A percentile compares a stretch with the other conserved stretches of the same genome.
phyloP scores from a whole-genome alignment of 1,139 yeast species.

The Yamadazyma songkhlaensis region DNA sequence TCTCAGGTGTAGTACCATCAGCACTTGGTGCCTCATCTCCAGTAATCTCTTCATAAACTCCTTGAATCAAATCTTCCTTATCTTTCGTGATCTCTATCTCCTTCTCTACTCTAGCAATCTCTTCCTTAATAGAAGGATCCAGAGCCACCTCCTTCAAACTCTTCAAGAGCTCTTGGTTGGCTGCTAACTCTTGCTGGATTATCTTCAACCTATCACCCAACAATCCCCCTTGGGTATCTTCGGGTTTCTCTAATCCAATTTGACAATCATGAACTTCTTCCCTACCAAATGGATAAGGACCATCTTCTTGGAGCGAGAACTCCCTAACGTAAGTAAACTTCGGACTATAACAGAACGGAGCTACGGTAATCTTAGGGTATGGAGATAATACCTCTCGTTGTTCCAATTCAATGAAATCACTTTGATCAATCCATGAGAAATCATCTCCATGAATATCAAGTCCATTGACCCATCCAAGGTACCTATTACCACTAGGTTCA shows the following conservation, averaged over 20 bases:
- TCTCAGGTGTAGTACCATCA: background rate
- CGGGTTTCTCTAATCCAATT: constrained; percentile 56
- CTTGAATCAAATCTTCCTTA: constrained; percentile 10
- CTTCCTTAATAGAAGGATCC: constrained; percentile 7
- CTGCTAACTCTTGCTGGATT: constrained; percentile 44
- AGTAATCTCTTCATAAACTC: constrained; percentile 13
- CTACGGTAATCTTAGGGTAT: constrained; percentile 55
- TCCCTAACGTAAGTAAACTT: constrained; percentile 74
- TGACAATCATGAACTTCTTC: constrained; percentile 69
- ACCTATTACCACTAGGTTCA: constrained; percentile 6
- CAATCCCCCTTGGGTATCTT: constrained; percentile 46
- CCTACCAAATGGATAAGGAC: constrained; percentile 64
- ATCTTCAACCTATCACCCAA: constrained; percentile 38
- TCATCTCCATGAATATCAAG: constrained; percentile 45
- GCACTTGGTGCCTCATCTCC: constrained; percentile 10
- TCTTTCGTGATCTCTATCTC: constrained; percentile 10
- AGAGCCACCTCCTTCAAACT: constrained; percentile 15
- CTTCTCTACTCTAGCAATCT: constrained; percentile 7
- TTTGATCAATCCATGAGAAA: constrained; percentile 70
- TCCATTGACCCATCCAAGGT: constrained; percentile 21
- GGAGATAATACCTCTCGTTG: constrained; percentile 44
- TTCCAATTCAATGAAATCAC: constrained; percentile 79
- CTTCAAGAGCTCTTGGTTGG: constrained; percentile 29
- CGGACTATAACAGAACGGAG: constrained; percentile 73
- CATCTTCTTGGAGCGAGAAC: constrained; percentile 44